Conservation (phyloP, 495 filamentous ascomycete species). For the Aspergillus nidulans region DNA sequence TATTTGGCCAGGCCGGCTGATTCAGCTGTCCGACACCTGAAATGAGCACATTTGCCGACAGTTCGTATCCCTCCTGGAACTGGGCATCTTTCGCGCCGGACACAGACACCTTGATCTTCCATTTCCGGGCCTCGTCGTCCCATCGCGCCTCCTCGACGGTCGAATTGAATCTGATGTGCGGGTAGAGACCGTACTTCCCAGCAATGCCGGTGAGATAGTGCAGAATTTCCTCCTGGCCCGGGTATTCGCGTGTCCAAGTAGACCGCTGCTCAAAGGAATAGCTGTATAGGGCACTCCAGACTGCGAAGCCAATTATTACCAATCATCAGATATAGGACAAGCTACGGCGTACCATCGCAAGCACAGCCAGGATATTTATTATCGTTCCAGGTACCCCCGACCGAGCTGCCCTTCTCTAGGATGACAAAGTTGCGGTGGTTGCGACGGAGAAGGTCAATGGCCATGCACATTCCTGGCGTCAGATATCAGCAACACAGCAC, state of each 20-base stretch:
- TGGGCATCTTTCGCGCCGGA: conserved; percentile 46
- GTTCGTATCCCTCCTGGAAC: conserved; percentile 36
- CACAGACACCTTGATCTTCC: conserved; percentile 44
- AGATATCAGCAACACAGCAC: not conserved
- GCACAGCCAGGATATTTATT: conserved; percentile 52
- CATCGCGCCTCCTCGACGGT: conserved; percentile 48
- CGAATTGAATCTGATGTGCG: conserved; percentile 53
- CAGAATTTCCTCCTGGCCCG: conserved; percentile 59
- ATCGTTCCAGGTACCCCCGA: conserved; percentile 55
- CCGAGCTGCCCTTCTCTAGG: conserved; percentile 47
- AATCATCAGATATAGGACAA: not conserved
- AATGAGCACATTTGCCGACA: conserved; percentile 55
- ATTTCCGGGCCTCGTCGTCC: conserved; percentile 52
- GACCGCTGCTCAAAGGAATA: conserved; percentile 64
- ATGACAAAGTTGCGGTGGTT: conserved; percentile 53
- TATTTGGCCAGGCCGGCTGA: conserved; percentile 52
- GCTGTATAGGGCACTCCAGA: conserved; percentile 54
- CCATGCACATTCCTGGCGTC: conserved; percentile 47
- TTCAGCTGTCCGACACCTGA: conserved; percentile 65
- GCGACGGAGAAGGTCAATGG: conserved; percentile 52
- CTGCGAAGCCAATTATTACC: conserved; percentile 13
- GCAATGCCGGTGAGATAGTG: conserved; percentile 55
- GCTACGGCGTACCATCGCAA: conserved; percentile 39
- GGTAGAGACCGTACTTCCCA: conserved; percentile 54
- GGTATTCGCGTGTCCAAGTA: conserved; percentile 60